A percentile compares a stretch with the other conserved stretches of the same genome.
Conservation (phyloP, 1,284 basidiomycete species). For the Ganoderma leucocontextum region DNA sequence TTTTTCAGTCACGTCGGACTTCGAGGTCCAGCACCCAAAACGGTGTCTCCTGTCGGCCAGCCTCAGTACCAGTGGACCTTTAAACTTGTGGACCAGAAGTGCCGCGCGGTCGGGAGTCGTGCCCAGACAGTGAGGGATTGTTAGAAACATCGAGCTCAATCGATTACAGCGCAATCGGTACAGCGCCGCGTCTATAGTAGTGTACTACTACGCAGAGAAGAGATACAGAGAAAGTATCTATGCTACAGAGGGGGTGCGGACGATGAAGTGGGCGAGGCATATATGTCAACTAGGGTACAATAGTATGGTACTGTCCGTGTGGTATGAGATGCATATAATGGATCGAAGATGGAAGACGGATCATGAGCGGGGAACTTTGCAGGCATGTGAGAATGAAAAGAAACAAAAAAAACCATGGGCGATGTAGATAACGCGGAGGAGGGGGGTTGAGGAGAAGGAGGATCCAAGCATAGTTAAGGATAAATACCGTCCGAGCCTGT, state of each 20-base stretch:
- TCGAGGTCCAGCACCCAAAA: too few relatives aligned
- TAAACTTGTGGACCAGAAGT: too few relatives aligned
- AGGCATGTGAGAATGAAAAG: conserved; percentile 1
- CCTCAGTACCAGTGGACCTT: too few relatives aligned
- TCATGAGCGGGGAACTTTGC: background rate
- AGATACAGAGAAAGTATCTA: background rate
- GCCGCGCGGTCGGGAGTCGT: too few relatives aligned
- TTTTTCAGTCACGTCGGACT: too few relatives aligned
- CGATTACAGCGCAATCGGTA: background rate
- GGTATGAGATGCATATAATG: conserved; percentile 2
- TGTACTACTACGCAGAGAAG: background rate
- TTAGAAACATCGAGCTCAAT: background rate
- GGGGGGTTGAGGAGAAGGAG: background rate
- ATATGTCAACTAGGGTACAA: conserved; percentile 2
- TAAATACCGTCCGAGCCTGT: conserved; percentile 10
- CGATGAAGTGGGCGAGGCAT: background rate
- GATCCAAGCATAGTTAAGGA: conserved; percentile 6
- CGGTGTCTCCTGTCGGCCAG: too few relatives aligned
- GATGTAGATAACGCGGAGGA: background rate
- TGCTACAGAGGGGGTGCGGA: background rate
- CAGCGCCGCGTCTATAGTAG: background rate
- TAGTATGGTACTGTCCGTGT: conserved; percentile 5
- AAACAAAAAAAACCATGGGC: background rate
- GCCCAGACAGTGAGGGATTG: background rate
- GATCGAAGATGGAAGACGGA: background rate